phyloP scores from a whole-genome alignment of 176 grass and related monocot genomes.

The Juncus effusus region DNA sequence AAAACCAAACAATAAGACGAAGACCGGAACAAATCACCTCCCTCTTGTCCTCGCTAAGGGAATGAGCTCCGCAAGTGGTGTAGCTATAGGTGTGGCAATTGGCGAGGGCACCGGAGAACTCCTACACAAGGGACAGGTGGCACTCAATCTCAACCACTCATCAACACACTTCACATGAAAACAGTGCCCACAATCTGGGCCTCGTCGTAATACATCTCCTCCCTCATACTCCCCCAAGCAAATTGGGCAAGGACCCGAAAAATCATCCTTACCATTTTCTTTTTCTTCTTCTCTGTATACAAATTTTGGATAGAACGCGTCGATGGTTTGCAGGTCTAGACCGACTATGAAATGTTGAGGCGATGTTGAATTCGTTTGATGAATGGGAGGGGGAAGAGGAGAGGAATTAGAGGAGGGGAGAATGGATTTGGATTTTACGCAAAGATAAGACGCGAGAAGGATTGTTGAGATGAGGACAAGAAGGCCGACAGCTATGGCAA shows the following conservation, averaged over 20 bases:
- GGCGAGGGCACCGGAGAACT: slow-evolving; percentile 61
- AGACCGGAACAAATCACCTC: slow-evolving; percentile 8
- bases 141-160: slow-evolving; percentile 66
- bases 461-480: slow-evolving; percentile 74
- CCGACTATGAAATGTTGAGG: slow-evolving; percentile 20
- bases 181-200: slow-evolving; percentile 48
- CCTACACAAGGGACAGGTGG: slow-evolving; percentile 73
- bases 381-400: background rate
- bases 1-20: too few species aligned
- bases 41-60: slow-evolving; percentile 34
- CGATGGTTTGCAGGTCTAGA: slow-evolving; percentile 45
- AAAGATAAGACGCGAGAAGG: slow-evolving; percentile 70
- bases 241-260: slow-evolving; percentile 43
- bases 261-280: background rate
- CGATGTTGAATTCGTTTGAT: background rate
- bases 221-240: slow-evolving; percentile 54
- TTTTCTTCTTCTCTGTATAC: slow-evolving; percentile 9
- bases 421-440: slow-evolving; percentile 47
- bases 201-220: slow-evolving; percentile 42
- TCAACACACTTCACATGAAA: slow-evolving; percentile 67
- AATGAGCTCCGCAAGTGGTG: slow-evolving; percentile 45
- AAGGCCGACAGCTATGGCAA: slow-evolving; percentile 60
- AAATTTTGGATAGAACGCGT: slow-evolving; percentile 65
- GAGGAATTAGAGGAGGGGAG: background rate
- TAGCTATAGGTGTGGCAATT: slow-evolving; percentile 23